Evolutionary conservation across 2,329 filamentous ascomycete species (phyloP), one percentile per base, ranked within the genome.

Genomic region (Colletotrichum kahawae): DNA sequence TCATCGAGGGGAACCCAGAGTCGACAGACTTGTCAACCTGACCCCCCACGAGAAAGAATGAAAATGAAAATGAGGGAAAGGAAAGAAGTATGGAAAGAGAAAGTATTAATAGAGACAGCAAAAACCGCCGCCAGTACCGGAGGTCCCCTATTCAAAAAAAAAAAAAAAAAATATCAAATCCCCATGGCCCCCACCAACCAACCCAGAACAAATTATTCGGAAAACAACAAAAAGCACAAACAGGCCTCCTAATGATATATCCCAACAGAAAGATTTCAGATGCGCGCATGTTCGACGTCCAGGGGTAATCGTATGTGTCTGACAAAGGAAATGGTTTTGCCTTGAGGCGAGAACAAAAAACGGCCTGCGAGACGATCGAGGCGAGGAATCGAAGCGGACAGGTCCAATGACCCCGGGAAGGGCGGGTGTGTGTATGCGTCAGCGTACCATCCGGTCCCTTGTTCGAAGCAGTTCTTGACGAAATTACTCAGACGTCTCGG

Each of bases 311-410:
- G 27, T 74, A 57, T 73, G 57, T 36, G 33, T 67, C 12, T 51
- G 74, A 76, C 74, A 76, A 76, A 76, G 70, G 38, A 76, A 74
- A 76, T 21, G 31, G 54, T 12, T 16, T 21, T 43, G 67, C 60
- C 71, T 7, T 16, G 16, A 31, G 67, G 60, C 60, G 38, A 31
- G 10, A 27, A 54, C 51, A 36, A 51, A 51, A 21, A 38, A 33
- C 36, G 29, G 67, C 60, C 36, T 48, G 36, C 71, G 60, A 54
- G 18, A 56, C 33, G n/a, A 48, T 36, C 31, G 71, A 60, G 36
- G 54, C 12, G 14, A 36, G n/a, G 24, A 14, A 21, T 54, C 51
- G 36, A 56, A 36, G n/a, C n/a, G 36, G n/a, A 66, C 38, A 14
- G 21, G 62, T 18, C 36, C 24, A 5, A 69, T 38, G 34, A 34